These are phyloP conservation scores for Carex pumila DNA, from an alignment of 176 grass and related monocot genomes.

Conservation along the genomic window DNA sequence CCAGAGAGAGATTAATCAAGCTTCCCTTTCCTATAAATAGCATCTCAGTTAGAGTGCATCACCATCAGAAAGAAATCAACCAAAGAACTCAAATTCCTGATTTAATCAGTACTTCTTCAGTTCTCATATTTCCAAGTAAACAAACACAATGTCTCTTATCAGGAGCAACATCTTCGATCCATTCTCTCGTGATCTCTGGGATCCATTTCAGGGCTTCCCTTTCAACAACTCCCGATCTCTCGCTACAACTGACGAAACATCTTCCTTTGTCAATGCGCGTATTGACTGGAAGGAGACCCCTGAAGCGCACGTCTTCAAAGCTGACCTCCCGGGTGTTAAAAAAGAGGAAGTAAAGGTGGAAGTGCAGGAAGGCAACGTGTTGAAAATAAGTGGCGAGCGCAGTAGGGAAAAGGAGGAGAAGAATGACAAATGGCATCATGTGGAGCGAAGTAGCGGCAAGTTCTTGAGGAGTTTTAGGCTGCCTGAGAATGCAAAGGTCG, in stretches of 20 bases:
- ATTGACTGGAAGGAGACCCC: constrained; percentile 61
- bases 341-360: constrained; percentile 46
- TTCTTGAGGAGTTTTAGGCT: constrained; percentile 32
- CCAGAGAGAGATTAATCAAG: background rate
- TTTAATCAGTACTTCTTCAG: background rate
- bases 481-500: constrained; percentile 28
- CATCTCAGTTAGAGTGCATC: background rate
- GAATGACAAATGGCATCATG: constrained; percentile 40
- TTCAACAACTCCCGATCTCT: background rate
- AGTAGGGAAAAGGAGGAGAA: constrained; percentile 33
- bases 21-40: background rate
- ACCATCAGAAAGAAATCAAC: background rate
- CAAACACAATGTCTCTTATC: constrained; percentile 21
- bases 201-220: constrained; percentile 19
- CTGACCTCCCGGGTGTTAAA: constrained; percentile 41
- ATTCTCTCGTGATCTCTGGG: constrained; percentile 23
- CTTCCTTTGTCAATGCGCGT: constrained; percentile 21
- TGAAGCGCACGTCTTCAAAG: constrained; percentile 49
- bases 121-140: background rate
- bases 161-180: constrained; percentile 32
- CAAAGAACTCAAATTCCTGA: background rate
- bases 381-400: constrained; percentile 5
- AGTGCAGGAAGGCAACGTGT: constrained; percentile 30
- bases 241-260: constrained; percentile 2
- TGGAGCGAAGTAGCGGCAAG: constrained; percentile 47